Conservation (phyloP, 345 rosid species). For the Salix viminalis region DNA sequence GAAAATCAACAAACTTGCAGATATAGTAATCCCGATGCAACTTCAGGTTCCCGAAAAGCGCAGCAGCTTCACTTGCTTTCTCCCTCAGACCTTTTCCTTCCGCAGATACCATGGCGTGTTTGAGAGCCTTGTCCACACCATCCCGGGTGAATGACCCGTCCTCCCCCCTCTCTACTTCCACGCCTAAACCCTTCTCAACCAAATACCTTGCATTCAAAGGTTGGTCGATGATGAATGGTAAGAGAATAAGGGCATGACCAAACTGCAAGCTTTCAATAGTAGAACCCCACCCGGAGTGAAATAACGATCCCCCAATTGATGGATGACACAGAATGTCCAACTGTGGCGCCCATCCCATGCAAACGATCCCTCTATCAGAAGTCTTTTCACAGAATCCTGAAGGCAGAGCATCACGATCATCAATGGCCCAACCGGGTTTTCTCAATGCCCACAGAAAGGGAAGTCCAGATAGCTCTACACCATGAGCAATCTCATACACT, state of each 20-base stretch:
- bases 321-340: slow-evolving; percentile 19
- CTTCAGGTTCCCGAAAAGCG: slow-evolving; percentile 6
- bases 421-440: slow-evolving; percentile 24
- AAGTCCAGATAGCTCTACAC: slow-evolving; percentile 25
- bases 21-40: slow-evolving; percentile 16
- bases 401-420: slow-evolving; percentile 21
- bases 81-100: slow-evolving; percentile 10
- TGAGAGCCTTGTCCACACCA: slow-evolving; percentile 16
- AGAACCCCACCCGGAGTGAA: slow-evolving; percentile 32
- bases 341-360: slow-evolving; percentile 32
- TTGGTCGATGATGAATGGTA: slow-evolving; percentile 26
- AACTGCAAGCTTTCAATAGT: slow-evolving; percentile 19
- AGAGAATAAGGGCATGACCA: slow-evolving; percentile 19
- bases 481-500: slow-evolving; percentile 26
- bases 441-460: slow-evolving; percentile 34
- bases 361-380: slow-evolving; percentile 9
- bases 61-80: slow-evolving; percentile 16
- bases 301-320: slow-evolving; percentile 22
- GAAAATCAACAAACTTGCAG: slow-evolving; percentile 13
- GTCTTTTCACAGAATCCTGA: slow-evolving; percentile 7
- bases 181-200: slow-evolving; percentile 23
- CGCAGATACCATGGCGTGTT: slow-evolving; percentile 18
- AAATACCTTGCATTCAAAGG: slow-evolving; percentile 23
- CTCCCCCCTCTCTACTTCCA: slow-evolving; percentile 20
- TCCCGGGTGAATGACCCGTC: slow-evolving; percentile 26